Base-by-base conservation (phyloP, 2,329 filamentous ascomycete genomes). In the Calonectria henricotiae region DNA sequence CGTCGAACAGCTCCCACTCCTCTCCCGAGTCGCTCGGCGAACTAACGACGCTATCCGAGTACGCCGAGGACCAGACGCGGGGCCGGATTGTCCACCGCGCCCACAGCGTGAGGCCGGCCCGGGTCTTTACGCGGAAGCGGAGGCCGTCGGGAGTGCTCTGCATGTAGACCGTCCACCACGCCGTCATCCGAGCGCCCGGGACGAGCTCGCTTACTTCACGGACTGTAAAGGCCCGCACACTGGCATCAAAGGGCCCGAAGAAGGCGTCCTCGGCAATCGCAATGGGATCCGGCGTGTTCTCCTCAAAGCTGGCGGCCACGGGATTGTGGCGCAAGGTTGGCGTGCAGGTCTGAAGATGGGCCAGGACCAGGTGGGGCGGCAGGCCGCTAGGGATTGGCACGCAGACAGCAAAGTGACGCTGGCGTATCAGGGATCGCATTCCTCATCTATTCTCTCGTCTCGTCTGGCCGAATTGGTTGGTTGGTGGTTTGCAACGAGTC, bases 271-370 rank as follows among this genome's bases (percentile, higher is more conserved):
- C 75, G 66, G 79, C 78, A 49, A 83, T 75, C 63, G 79, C 78
- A 13, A 71, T 66, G 51, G 80, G 70, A 13, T 77, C 72, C 39
- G 82, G 75, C 46, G 78, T 71, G 12, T 80, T 80, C 32, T 78
- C 78, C 46, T 80, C 77, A 74, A 76, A 85, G 39, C 76, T 71
- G 3, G 74, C 78, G 25, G 82, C 76, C 27, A 81, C 75, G 69
- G 79, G 80, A 11, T 83, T 82, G 71, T 83, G 80, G 75, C 70
- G 77, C 75, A 85, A 83, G 65, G 85, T 79, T 41, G 83, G 80
- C 39, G 78, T 76, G 74, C 82, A 81, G 51, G 80, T 76, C 47
- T 84, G 83, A 6, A 86, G 79, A 17, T 79, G 75, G 27, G 76
- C 75, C 68, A 85, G 62, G 65, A 85, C 80, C 44, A 76, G 74